These are phyloP conservation scores for Malus hybrid DNA, from an alignment of 331 rosid species.

Conservation along the genomic window DNA sequence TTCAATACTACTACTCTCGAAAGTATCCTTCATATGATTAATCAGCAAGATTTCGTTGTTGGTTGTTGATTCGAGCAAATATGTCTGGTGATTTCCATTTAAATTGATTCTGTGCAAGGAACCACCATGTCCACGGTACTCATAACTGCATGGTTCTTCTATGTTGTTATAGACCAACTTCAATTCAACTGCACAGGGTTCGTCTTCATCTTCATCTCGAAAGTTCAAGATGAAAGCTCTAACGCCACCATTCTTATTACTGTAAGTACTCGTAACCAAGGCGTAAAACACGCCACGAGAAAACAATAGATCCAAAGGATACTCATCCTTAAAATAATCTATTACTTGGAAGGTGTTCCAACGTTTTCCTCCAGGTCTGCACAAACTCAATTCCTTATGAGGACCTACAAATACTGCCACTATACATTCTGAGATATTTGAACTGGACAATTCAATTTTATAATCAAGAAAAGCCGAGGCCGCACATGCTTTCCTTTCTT, in stretches of 20 bases:
- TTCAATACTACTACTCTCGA: background rate
- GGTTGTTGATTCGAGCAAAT: background rate
- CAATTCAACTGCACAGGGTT: background rate
- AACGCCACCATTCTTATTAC: background rate
- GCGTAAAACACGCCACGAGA: background rate
- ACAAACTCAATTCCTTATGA: background rate
- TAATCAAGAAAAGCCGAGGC: background rate
- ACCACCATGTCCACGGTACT: too few relatives aligned
- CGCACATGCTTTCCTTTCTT: background rate
- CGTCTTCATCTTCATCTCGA: background rate
- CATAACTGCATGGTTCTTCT: background rate
- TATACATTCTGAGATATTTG: background rate
- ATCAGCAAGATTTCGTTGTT: background rate
- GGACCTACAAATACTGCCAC: background rate
- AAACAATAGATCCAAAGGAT: background rate
- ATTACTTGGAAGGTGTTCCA: background rate
- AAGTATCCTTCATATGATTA: background rate
- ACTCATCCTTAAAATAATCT: too few relatives aligned
- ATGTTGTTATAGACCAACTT: background rate
- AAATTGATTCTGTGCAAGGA: background rate
- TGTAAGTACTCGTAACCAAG: background rate
- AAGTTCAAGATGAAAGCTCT: background rate
- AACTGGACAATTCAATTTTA: background rate
- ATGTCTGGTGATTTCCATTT: background rate
- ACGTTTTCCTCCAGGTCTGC: background rate